Evolutionary conservation across 2,329 filamentous ascomycete species (phyloP).

Genomic region (Clonostachys byssicola): DNA sequence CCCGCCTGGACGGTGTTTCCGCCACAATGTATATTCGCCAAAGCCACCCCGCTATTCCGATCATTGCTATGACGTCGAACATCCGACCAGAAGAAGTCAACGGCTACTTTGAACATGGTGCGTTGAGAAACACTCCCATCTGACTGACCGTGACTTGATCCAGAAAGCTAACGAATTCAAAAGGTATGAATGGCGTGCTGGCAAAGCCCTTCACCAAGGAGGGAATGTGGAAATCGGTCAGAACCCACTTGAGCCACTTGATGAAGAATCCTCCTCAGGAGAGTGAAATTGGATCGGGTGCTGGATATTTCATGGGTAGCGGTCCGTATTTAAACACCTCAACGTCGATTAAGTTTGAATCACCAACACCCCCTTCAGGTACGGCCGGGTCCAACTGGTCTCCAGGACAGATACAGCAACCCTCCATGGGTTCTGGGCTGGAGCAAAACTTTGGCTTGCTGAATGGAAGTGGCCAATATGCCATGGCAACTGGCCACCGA

Average conservation of each 20-base stretch:
- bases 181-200: slow-evolving; percentile 96
- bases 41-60: slow-evolving; percentile 75
- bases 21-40: slow-evolving; percentile 91
- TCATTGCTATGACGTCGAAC: slow-evolving; percentile 98
- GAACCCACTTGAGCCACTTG: slow-evolving; percentile 82
- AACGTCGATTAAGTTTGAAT: slow-evolving; percentile 43
- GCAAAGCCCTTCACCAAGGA: slow-evolving; percentile 95
- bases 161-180: slow-evolving; percentile 3
- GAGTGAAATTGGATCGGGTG: slow-evolving; percentile 24
- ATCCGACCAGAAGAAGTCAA: slow-evolving; percentile 95
- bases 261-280: slow-evolving; percentile 61
- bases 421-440: slow-evolving; percentile 33
- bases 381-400: slow-evolving; percentile 44
- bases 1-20: slow-evolving; percentile 88
- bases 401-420: slow-evolving; percentile 45
- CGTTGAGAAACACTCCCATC: slow-evolving; percentile 21
- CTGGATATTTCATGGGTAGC: slow-evolving; percentile 23
- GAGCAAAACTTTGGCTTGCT: slow-evolving; percentile 41
- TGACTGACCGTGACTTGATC: neutral
- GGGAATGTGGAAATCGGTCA: slow-evolving; percentile 78
- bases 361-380: slow-evolving; percentile 49
- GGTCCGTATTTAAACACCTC: slow-evolving; percentile 27
- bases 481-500: slow-evolving; percentile 22
- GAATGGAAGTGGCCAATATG: slow-evolving; percentile 33
- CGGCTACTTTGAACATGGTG: slow-evolving; percentile 95